Percentiles rank a stretch among this genome's conserved stretches.
phyloP scores from a whole-genome alignment of 116 monocot genomes.

The Dioscorea cayenensis region DNA sequence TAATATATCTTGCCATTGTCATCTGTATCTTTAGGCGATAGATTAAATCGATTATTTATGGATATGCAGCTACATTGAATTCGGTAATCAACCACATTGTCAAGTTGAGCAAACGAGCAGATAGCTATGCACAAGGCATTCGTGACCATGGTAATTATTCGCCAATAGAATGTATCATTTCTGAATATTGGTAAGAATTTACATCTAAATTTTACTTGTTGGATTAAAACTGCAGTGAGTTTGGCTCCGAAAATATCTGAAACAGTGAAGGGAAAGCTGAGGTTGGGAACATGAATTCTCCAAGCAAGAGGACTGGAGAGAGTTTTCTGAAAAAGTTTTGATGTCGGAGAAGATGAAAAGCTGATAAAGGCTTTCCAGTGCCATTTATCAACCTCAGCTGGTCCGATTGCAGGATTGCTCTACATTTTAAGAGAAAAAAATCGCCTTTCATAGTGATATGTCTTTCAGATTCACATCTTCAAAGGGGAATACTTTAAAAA shows the following conservation, averaged over 20 bases:
- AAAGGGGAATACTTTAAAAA: slow-evolving; percentile 24
- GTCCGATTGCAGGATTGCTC: slow-evolving; percentile 63
- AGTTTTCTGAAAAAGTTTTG: slow-evolving; percentile 59
- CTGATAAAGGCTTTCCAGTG: slow-evolving; percentile 73
- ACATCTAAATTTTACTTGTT: background rate
- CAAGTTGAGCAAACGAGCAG: slow-evolving; percentile 48
- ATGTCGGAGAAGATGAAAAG: slow-evolving; percentile 57
- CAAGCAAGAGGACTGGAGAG: slow-evolving; percentile 63
- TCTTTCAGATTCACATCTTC: slow-evolving; percentile 36
- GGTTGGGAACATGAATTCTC: slow-evolving; percentile 59
- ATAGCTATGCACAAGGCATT: slow-evolving; percentile 30
- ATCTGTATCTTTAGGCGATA: background rate
- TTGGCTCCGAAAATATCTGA: slow-evolving; percentile 41
- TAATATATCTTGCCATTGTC: background rate
- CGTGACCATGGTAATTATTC: slow-evolving; percentile 42
- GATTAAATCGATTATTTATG: background rate
- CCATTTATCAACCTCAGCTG: slow-evolving; percentile 70
- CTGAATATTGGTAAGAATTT: background rate
- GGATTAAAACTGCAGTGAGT: slow-evolving; percentile 37
- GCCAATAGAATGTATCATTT: background rate
- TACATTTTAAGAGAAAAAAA: slow-evolving; percentile 66
- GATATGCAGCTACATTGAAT: slow-evolving; percentile 24
- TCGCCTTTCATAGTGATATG: slow-evolving; percentile 71
- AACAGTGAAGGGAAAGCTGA: slow-evolving; percentile 66
- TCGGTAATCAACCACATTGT: slow-evolving; percentile 32